These are phyloP conservation scores for Solanum hybrid DNA, from an alignment of 305 asterid genomes.

Conservation along the genomic window DNA sequence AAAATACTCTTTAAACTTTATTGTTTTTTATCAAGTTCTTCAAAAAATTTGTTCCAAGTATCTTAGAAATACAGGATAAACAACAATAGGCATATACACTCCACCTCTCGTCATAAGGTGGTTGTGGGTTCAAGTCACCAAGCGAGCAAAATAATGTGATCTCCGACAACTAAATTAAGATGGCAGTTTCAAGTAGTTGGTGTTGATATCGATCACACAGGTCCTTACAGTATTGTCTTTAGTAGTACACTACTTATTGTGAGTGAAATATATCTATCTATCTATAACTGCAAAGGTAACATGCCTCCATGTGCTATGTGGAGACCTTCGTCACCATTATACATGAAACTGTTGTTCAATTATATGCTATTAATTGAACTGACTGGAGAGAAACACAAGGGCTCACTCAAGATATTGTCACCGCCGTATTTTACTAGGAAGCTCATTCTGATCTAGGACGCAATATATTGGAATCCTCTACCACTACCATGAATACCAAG, in stretches of 20 bases:
- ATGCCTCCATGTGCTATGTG: constrained; percentile 16
- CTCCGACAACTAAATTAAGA: not conserved
- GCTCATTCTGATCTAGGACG: not conserved
- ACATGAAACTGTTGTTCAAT: not conserved
- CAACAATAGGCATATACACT: not conserved
- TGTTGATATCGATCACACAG: not conserved
- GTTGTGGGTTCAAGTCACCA: not conserved
- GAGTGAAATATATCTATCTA: not conserved
- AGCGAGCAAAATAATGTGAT: not conserved
- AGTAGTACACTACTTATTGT: not conserved
- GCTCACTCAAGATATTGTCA: not conserved
- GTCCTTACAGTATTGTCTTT: not conserved
- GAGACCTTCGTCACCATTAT: constrained; percentile 5
- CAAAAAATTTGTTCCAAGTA: no score
- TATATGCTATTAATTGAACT: not conserved
- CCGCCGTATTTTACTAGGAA: not conserved
- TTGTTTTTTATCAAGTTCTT: no score
- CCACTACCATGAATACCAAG: not conserved
- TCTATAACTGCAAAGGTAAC: not conserved
- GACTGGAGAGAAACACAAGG: not conserved
- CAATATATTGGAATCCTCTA: not conserved
- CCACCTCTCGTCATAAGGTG: not conserved
- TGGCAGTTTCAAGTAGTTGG: constrained; percentile 3
- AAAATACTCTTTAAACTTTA: no score
- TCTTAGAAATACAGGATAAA: no score